A percentile compares a stretch with the other conserved stretches of the same genome.
phyloP scores from a whole-genome alignment of 192 early-diverging fungal genomes.

The Linnemannia hyalina region DNA sequence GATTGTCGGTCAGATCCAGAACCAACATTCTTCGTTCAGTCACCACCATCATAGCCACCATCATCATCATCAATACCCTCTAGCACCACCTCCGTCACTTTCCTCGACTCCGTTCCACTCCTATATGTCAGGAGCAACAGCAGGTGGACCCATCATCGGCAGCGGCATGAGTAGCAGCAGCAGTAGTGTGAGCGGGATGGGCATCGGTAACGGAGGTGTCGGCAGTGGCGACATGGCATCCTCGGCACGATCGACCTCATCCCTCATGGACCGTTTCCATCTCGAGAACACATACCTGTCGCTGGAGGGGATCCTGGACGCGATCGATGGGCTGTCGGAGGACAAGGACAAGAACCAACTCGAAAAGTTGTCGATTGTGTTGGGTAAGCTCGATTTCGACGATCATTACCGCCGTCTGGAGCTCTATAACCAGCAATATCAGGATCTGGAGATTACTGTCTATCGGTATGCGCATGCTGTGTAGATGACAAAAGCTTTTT shows the following conservation, averaged over 20 bases:
- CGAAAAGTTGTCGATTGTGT: constrained; percentile 44
- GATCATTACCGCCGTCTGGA: constrained; percentile 41
- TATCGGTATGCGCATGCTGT: constrained; percentile 47
- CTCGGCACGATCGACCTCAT: constrained; percentile 38
- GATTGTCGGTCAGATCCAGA: constrained; percentile 22
- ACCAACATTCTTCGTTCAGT: background rate
- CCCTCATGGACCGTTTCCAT: constrained; percentile 45
- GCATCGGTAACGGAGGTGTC: background rate
- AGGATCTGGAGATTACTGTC: constrained; percentile 35
- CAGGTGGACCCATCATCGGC: background rate
- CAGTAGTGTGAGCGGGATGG: background rate
- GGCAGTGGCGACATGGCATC: constrained; percentile 22
- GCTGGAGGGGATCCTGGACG: constrained; percentile 48
- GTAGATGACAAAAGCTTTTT: background rate
- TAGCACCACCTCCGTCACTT: background rate
- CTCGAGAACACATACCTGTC: constrained; percentile 49
- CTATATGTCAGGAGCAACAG: background rate
- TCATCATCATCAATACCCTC: constrained; percentile 10
- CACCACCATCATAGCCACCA: constrained; percentile 4
- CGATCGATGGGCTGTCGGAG: constrained; percentile 38
- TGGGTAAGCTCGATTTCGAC: constrained; percentile 47
- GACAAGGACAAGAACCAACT: constrained; percentile 38
- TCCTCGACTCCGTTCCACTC: background rate
- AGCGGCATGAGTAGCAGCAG: background rate
- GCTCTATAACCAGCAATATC: constrained; percentile 29